Percentiles rank a stretch among this genome's conserved stretches.
Evolutionary conservation across 257 asterid species (phyloP).

Genomic region (Coffea eugenioides): DNA sequence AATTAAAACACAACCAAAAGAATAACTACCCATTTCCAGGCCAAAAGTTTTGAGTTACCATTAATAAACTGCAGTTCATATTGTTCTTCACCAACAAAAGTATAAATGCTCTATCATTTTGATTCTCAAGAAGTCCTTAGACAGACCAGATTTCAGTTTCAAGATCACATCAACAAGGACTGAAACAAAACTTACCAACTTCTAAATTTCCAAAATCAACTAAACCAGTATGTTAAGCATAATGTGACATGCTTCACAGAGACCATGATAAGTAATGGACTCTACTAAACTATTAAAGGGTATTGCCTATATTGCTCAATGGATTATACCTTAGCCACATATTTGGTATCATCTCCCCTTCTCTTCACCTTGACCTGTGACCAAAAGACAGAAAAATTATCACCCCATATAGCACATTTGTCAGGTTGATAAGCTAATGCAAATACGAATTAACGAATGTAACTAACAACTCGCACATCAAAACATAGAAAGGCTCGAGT

Average conservation of each 20-base stretch:
- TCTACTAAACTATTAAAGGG: neutral
- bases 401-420: slow-evolving; percentile 18
- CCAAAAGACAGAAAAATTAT: slow-evolving; percentile 19
- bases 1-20: neutral
- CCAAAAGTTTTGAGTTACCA: slow-evolving; percentile 4
- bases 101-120: neutral
- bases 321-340: slow-evolving; percentile 78
- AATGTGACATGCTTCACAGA: neutral
- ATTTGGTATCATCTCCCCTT: slow-evolving; percentile 86
- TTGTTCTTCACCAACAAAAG: neutral
- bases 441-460: neutral
- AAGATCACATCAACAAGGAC: neutral
- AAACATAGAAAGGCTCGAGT: neutral
- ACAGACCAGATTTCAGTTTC: neutral
- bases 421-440: neutral
- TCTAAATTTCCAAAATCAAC: neutral
- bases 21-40: neutral
- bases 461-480: neutral
- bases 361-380: slow-evolving; percentile 87
- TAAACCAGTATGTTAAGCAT: neutral
- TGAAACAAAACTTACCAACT: neutral
- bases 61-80: neutral
- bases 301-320: neutral
- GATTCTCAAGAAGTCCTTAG: neutral
- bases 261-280: neutral